Base-by-base conservation (phyloP, 768 basidiomycete species). In the Psilocybe azurescens region DNA sequence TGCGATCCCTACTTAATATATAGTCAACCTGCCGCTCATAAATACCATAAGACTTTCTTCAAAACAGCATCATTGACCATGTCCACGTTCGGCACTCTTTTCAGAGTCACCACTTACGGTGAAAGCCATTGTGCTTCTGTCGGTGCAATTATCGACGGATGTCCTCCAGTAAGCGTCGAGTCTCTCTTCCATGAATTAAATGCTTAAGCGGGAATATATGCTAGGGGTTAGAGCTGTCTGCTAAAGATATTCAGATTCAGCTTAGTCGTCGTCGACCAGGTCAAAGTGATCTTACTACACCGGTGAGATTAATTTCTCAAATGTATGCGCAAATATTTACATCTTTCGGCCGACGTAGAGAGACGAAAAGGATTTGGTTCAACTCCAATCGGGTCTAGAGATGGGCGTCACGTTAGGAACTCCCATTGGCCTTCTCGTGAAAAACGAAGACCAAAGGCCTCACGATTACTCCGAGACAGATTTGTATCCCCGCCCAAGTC, bases 401-500 rank as follows among this genome's bases (percentile, higher is more conserved):
- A 89, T 91, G 65, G 97, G 94, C 29, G 89, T 97, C 30, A 98
- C 97, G 2, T 88, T 99, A 20, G 97, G 97, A 50, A 99, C 97
- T 18, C 97, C 97, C 20, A 99, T 99, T 70, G 96, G 89, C 1
- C 87, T 99, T n/a, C 82, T 98, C 54, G 95, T 99, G 41, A 93
- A 88, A 70, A 99, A 99, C 77, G 95, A 99, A 79, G 97, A 99
- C 74, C 97, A 99, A 73, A 84, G 97, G 30, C 97, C 97, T 18
- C 93, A 98, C 71, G 97, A 99, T 77, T 99, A 99, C 77, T 89
- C 95, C 65, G 97, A 99, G 81, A 99, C 97, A 0, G 97, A 99
- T 73, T 79, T 95, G 56, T 99, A 95, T 81, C 97, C 97, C 33
- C 90, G 97, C 20, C 97, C 97, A 30, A 94, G 92, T 66, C 97